Percentiles rank a stretch among this genome's conserved stretches.
Evolutionary conservation across 2,329 filamentous ascomycete genomes (phyloP).

Genomic region (Remersonia thermophila): DNA sequence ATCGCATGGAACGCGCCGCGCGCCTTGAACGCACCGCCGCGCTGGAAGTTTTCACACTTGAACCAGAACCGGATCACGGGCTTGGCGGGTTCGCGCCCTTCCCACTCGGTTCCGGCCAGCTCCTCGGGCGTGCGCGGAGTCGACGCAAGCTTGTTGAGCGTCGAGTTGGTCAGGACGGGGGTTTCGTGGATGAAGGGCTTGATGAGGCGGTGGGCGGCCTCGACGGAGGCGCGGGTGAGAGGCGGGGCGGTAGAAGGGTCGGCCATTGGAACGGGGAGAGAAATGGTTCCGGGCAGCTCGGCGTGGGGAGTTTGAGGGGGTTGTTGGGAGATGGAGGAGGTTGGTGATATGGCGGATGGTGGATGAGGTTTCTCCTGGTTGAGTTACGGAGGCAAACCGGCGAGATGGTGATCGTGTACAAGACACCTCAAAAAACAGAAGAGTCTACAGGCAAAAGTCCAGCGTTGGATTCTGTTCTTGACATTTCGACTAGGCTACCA

Average conservation of each 20-base stretch:
- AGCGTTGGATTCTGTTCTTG: no score
- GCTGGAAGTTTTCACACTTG: constrained; percentile 92
- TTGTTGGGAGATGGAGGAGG: no score
- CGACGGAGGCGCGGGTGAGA: constrained; percentile 60
- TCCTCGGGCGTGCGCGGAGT: constrained; percentile 46
- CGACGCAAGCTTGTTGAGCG: constrained; percentile 63
- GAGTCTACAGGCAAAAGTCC: no score
- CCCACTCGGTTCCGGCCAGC: constrained; percentile 43
- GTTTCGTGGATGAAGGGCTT: constrained; percentile 67
- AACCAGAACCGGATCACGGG: constrained; percentile 71
- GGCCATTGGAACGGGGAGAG: constrained; percentile 30
- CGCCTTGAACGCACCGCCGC: constrained; percentile 84
- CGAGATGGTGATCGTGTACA: no score
- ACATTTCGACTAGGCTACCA: no score
- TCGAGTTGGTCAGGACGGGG: constrained; percentile 67
- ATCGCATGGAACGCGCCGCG: constrained; percentile 84
- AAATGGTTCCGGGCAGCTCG: neutral
- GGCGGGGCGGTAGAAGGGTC: constrained; percentile 44
- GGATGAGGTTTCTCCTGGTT: neutral
- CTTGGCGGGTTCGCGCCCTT: constrained; percentile 42
- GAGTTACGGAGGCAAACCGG: no score
- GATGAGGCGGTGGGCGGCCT: constrained; percentile 61
- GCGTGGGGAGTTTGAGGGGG: neutral
- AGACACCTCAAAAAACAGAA: no score
- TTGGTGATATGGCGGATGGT: neutral